phyloP scores from a whole-genome alignment of 768 basidiomycete species.

The Podaxis mareebaensis region DNA sequence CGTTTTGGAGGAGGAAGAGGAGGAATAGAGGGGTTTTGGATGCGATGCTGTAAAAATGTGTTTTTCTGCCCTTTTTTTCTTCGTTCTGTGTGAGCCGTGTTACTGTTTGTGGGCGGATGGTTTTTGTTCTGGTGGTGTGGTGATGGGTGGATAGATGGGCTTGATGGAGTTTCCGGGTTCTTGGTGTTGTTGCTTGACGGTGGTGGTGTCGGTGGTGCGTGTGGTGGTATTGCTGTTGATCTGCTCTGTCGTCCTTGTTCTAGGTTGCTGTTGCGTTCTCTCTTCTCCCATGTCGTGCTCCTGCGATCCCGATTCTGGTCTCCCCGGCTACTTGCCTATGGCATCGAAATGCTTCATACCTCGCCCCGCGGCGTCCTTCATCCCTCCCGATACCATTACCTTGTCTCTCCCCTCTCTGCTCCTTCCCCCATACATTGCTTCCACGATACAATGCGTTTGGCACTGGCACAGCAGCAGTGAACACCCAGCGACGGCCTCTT shows the following conservation, averaged over 20 bases:
- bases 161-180: no score
- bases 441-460: background rate
- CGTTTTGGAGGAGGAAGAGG: slow-evolving; percentile 81
- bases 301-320: background rate
- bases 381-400: background rate
- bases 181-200: no score
- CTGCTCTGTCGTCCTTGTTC: background rate
- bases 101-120: background rate
- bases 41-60: no score
- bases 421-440: background rate
- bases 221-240: background rate
- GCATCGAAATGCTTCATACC: background rate
- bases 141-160: background rate
- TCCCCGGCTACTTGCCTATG: background rate
- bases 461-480: no score
- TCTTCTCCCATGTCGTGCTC: background rate
- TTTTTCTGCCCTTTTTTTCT: no score
- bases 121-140: background rate
- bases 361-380: background rate
- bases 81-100: background rate
- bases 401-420: background rate
- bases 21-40: slow-evolving; percentile 37
- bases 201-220: background rate
- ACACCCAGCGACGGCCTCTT: background rate
- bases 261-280: background rate